These are phyloP conservation scores for Oryza punctata DNA, from an alignment of 176 grass and related monocot species.

Conservation along the genomic window DNA sequence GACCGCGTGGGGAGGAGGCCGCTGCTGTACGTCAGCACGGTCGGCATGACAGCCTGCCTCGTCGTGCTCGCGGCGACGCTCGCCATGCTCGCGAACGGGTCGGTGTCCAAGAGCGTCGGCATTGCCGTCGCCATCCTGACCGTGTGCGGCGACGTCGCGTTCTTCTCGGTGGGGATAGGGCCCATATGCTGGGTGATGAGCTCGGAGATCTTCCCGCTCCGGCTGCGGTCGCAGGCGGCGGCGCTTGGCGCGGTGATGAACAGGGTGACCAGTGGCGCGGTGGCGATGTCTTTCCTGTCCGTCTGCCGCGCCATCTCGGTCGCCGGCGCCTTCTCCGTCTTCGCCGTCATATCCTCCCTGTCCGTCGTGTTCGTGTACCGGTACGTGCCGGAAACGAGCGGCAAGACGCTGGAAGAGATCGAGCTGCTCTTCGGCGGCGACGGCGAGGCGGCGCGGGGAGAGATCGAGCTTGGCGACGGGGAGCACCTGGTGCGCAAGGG, in stretches of 20 bases:
- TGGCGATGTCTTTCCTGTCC: constrained; percentile 74
- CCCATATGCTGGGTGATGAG: constrained; percentile 65
- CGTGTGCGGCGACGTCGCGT: constrained; percentile 70
- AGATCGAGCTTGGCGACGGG: constrained; percentile 56
- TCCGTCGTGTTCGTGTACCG: constrained; percentile 55
- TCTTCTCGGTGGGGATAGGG: constrained; percentile 75
- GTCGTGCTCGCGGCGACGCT: constrained; percentile 43
- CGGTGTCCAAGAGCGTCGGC: constrained; percentile 35
- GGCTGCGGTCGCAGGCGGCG: constrained; percentile 58
- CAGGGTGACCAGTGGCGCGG: constrained; percentile 56
- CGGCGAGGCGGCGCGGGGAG: constrained; percentile 15
- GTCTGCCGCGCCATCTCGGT: constrained; percentile 48
- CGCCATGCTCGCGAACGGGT: constrained; percentile 40
- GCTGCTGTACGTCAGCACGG: constrained; percentile 61
- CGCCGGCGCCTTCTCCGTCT: constrained; percentile 53
- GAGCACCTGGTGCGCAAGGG: constrained; percentile 38
- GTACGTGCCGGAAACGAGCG: constrained; percentile 63
- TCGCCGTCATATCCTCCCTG: constrained; percentile 52
- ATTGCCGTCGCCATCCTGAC: constrained; percentile 42
- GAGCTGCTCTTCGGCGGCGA: constrained; percentile 45
- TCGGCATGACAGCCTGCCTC: constrained; percentile 65
- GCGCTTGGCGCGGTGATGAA: constrained; percentile 61
- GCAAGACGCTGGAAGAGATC: constrained; percentile 66
- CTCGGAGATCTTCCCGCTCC: constrained; percentile 66
- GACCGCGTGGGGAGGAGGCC: constrained; percentile 64